phyloP scores from a whole-genome alignment of 306 rosid genomes.

The Canavalia ensiformis region DNA sequence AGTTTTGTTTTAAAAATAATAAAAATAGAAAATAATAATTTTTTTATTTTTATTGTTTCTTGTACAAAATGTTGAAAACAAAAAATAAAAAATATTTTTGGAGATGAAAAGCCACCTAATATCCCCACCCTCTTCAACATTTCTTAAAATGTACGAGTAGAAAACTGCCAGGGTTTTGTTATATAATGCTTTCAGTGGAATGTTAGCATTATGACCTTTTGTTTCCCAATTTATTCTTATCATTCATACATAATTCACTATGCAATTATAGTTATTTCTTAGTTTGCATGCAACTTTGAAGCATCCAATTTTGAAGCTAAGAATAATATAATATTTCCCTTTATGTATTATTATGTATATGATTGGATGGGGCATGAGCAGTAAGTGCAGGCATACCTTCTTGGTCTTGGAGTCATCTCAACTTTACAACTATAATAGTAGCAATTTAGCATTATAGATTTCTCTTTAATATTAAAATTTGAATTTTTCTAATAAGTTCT shows the following conservation, averaged over 20 bases:
- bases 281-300: slow-evolving; percentile 21
- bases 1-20: no score
- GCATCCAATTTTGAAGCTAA: slow-evolving; percentile 13
- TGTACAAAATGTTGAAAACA: no score
- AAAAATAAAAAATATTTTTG: no score
- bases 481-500: slow-evolving; percentile 1
- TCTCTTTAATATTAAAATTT: slow-evolving; percentile 13
- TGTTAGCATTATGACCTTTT: neutral
- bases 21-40: no score
- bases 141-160: neutral
- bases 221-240: neutral
- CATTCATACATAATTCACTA: slow-evolving; percentile 19
- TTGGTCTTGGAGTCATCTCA: neutral
- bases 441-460: slow-evolving; percentile 1
- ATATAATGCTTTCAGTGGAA: neutral
- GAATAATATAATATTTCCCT: neutral
- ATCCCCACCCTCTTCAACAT: neutral
- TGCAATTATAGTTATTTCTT: neutral
- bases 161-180: neutral
- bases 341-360: neutral
- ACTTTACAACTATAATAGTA: neutral
- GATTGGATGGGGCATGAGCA: slow-evolving; percentile 32
- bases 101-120: neutral
- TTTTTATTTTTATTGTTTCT: no score
- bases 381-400: neutral